Evolutionary conservation across 179 eudicot species (phyloP).

Genomic region (Vitellaria paradoxa): DNA sequence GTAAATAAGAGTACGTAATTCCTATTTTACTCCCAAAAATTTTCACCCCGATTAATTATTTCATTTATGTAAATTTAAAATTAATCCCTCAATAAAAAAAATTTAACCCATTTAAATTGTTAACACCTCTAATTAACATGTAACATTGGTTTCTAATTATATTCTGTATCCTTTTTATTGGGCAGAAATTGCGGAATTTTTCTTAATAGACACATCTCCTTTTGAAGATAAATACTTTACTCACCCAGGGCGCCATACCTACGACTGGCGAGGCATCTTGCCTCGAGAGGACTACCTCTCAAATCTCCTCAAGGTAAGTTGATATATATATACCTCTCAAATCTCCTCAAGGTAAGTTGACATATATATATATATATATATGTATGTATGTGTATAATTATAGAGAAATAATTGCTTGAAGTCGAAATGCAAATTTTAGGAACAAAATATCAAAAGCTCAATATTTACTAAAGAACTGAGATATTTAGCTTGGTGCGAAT

Average conservation of each 20-base stretch:
- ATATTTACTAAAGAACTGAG: not conserved
- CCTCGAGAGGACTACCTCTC: slow-evolving; percentile 54
- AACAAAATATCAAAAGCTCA: not conserved
- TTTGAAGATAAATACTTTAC: slow-evolving; percentile 65
- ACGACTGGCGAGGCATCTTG: slow-evolving; percentile 80
- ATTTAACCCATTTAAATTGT: no score
- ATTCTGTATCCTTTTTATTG: not conserved
- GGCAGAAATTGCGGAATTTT: slow-evolving; percentile 63
- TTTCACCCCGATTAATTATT: no score
- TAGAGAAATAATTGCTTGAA: no score
- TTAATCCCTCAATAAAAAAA: no score
- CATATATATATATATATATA: no score
- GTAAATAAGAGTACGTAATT: no score
- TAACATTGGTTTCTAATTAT: no score
- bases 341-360: slow-evolving; percentile 36
- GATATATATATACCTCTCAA: slow-evolving; percentile 36
- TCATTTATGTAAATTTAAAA: no score
- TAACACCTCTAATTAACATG: no score
- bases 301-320: slow-evolving; percentile 37
- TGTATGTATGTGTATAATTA: no score
- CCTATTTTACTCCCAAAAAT: no score
- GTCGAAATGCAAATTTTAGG: not conserved
- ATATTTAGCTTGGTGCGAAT: not conserved
- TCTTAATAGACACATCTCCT: slow-evolving; percentile 83
- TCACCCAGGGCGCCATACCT: slow-evolving; percentile 36